Evolutionary conservation across 495 filamentous ascomycete species (phyloP), one percentile per base, ranked within the genome.

Genomic region (Poronia punctata): DNA sequence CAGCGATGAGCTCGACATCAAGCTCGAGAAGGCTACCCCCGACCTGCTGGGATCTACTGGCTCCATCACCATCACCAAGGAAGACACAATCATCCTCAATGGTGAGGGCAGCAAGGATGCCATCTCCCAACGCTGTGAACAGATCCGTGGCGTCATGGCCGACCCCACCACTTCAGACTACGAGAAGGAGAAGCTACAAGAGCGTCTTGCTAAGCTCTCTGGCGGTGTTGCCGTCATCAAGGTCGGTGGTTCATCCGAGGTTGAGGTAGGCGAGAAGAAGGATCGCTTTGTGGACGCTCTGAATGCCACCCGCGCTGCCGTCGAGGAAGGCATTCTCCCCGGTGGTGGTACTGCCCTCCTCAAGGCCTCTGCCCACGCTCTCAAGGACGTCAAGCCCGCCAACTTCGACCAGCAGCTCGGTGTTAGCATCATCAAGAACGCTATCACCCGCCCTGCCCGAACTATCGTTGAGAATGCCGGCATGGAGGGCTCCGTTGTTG

Each of bases 371-470:
- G 81, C 78, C 68, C 90, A 97, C 63, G 84, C 86, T 29, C 76
- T 98, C 29, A 75, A 72, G 48, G 65, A 79, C 47, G 64, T 97
- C 60, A 94, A 94, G 78, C 58, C 83, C 35, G 70, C 74, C 71
- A 98, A 98, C 81, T 97, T 97, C 59, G 92, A 98, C 71, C 92
- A 98, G 75, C 88, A 95, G 73, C 86, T 97, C 52, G 92, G 92
- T 79, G 85, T 98, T 41, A 84, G 72, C 69, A 97, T 98, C 61
- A 78, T 98, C 72, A 94, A 92, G 79, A 89, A 80, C 57, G 92
- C 92, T 52, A 97, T 98, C 66, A 95, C 89, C 60, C 82, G 81
- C 50, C 92, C 92, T 23, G 92, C 93, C 39, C 76, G 86, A 51
- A 95, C 80, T 39, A 98, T 98, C 52, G 84, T 97, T 21, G 93